These are phyloP conservation scores for Mariannaea elegans DNA, from an alignment of 2,329 filamentous ascomycete genomes.

Conservation along the genomic window DNA sequence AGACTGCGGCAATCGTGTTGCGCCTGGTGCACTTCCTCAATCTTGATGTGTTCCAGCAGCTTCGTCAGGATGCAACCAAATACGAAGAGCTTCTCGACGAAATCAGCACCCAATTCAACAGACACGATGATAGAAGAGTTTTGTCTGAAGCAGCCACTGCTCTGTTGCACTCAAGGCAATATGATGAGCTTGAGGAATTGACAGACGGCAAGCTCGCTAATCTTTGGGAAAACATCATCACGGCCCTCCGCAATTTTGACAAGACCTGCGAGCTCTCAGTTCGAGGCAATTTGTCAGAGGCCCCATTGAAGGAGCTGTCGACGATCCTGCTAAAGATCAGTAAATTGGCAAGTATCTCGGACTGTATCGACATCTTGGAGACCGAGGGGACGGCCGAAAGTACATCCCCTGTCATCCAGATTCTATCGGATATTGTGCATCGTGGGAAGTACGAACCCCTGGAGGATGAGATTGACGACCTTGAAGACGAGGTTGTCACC, in stretches of 20 bases:
- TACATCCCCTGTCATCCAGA: conserved; percentile 66
- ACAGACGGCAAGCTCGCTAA: conserved; percentile 81
- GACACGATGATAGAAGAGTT: conserved; percentile 88
- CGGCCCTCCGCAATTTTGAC: conserved; percentile 75
- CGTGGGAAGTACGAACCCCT: conserved; percentile 76
- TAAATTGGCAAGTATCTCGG: conserved; percentile 80
- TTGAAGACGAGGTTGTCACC: conserved; percentile 81
- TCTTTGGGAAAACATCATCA: conserved; percentile 86
- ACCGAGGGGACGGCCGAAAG: conserved; percentile 60
- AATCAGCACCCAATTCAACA: conserved; percentile 91
- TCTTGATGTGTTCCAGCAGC: conserved; percentile 85
- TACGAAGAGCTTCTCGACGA: conserved; percentile 87
- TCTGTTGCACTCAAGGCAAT: conserved; percentile 84
- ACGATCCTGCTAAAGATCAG: conserved; percentile 82
- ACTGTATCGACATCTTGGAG: conserved; percentile 81
- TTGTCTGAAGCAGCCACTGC: conserved; percentile 84
- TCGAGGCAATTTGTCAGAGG: conserved; percentile 73
- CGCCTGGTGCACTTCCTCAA: conserved; percentile 88
- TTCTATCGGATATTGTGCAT: conserved; percentile 76
- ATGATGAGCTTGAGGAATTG: conserved; percentile 87
- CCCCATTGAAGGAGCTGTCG: conserved; percentile 73
- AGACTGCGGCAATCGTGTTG: conserved; percentile 85
- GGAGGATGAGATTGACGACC: conserved; percentile 75
- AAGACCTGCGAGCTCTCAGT: conserved; percentile 75
- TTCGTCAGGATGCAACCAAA: conserved; percentile 84